These are phyloP conservation scores for Domatiomyces catenatus DNA, from an alignment of 2,329 filamentous ascomycete species.

Conservation along the genomic window DNA sequence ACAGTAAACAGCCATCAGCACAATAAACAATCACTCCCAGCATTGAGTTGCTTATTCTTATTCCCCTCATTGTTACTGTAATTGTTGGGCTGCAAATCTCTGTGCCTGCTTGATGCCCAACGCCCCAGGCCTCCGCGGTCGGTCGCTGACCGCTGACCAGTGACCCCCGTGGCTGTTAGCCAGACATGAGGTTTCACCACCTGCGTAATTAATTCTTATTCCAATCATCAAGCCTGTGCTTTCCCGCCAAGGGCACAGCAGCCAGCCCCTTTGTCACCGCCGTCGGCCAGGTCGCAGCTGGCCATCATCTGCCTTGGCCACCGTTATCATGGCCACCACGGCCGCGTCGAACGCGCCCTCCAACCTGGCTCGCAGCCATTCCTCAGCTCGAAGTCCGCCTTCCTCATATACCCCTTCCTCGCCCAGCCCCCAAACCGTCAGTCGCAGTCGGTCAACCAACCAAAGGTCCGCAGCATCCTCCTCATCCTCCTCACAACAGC, in stretches of 20 bases:
- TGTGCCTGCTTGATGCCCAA: neutral
- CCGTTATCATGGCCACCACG: constrained; percentile 17
- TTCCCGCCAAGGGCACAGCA: constrained; percentile 8
- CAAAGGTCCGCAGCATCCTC: constrained; percentile 26
- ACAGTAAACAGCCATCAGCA: no score
- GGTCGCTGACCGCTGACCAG: neutral
- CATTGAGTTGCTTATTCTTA: no score
- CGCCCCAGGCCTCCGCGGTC: neutral
- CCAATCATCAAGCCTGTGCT: constrained; percentile 7
- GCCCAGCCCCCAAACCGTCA: constrained; percentile 28
- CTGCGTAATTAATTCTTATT: neutral
- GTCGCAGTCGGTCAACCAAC: constrained; percentile 30
- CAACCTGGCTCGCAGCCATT: constrained; percentile 35
- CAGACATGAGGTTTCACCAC: neutral
- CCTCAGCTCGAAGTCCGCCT: constrained; percentile 32
- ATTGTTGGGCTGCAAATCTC: no score
- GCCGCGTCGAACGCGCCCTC: constrained; percentile 32
- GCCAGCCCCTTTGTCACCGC: neutral
- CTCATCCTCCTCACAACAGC: neutral
- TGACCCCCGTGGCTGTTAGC: no score
- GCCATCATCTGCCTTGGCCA: neutral
- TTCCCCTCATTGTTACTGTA: no score
- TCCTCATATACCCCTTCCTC: constrained; percentile 26
- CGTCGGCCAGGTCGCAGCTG: neutral
- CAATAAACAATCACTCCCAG: no score